phyloP scores from a whole-genome alignment of 352 stramenopile species.

The Phytophthora quininea region DNA sequence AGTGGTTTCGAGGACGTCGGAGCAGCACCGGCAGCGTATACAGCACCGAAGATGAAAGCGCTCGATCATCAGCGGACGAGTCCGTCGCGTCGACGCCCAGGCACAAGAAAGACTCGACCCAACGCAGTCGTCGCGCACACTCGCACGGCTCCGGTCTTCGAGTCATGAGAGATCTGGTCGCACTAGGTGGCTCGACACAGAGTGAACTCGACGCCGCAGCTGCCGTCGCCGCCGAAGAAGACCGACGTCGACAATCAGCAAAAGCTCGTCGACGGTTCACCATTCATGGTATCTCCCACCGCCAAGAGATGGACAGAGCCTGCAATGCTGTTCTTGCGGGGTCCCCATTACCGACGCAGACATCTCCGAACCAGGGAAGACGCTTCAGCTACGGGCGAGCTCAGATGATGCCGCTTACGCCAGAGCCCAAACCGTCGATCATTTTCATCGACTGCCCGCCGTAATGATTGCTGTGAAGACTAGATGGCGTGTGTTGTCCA shows the following conservation, averaged over 20 bases:
- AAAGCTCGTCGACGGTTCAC: conserved; percentile 35
- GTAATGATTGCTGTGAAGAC: conserved; percentile 1
- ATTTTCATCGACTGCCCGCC: conserved; percentile 39
- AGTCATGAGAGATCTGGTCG: conserved; percentile 7
- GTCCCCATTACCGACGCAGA: conserved; percentile 20
- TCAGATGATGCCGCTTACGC: conserved; percentile 13
- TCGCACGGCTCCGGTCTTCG: conserved; percentile 25
- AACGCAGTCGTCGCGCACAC: conserved; percentile 16
- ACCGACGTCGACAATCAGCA: conserved; percentile 28
- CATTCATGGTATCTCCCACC: conserved; percentile 31
- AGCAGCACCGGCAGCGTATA: conserved; percentile 8
- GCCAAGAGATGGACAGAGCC: conserved; percentile 16
- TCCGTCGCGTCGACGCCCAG: conserved; percentile 1
- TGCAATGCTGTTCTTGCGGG: conserved; percentile 17
- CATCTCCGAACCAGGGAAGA: conserved; percentile 11
- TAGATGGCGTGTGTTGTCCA: too few species aligned
- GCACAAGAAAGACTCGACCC: conserved; percentile 17
- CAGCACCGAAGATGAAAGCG: conserved; percentile 15
- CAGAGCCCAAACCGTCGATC: conserved; percentile 36
- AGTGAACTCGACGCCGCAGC: conserved; percentile 17
- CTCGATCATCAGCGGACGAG: conserved; percentile 8
- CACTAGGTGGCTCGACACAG: conserved; percentile 8
- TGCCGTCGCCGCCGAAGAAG: conserved; percentile 14
- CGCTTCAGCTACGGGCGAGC: conserved; percentile 12
- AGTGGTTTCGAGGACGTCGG: conserved; percentile 26